phyloP scores from a whole-genome alignment of 2,329 filamentous ascomycete genomes.

The Neopestalotiopsis sp. region DNA sequence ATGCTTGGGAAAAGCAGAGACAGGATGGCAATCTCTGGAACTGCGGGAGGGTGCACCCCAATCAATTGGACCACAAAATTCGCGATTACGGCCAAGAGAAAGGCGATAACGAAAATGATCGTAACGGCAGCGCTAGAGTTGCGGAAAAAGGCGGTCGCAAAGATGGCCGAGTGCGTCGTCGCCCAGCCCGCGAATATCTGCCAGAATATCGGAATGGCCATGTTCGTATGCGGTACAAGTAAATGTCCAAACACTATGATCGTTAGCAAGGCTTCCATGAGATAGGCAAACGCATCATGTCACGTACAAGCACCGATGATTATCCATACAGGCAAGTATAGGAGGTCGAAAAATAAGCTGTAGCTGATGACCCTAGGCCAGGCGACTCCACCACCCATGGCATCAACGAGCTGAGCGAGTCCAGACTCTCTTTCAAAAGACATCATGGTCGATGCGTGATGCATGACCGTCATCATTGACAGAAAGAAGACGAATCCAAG shows the following conservation, averaged over 20 bases:
- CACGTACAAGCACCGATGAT: slow-evolving; percentile 41
- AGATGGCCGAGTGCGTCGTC: slow-evolving; percentile 71
- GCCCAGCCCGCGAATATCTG: slow-evolving; percentile 52
- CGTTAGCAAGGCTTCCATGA: slow-evolving; percentile 48
- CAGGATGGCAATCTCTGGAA: slow-evolving; percentile 26
- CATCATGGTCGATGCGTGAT: slow-evolving; percentile 74
- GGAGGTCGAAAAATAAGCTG: slow-evolving; percentile 69
- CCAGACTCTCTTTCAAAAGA: slow-evolving; percentile 73
- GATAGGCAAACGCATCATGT: slow-evolving; percentile 47
- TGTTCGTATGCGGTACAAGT: slow-evolving; percentile 34
- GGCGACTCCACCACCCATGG: slow-evolving; percentile 74
- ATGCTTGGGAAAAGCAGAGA: slow-evolving; percentile 36
- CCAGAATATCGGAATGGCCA: slow-evolving; percentile 42
- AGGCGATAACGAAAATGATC: slow-evolving; percentile 34
- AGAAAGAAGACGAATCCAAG: slow-evolving; percentile 72
- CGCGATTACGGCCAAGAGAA: slow-evolving; percentile 32
- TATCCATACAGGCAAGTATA: slow-evolving; percentile 60
- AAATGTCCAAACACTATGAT: slow-evolving; percentile 34
- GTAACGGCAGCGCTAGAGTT: slow-evolving; percentile 36
- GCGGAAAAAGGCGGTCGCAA: slow-evolving; percentile 47
- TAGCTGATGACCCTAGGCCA: slow-evolving; percentile 65
- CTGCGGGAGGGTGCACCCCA: slow-evolving; percentile 5
- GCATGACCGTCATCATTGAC: slow-evolving; percentile 71
- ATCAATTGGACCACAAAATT: slow-evolving; percentile 25
- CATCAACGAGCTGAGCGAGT: slow-evolving; percentile 75